Evolutionary conservation across 2,329 filamentous ascomycete genomes (phyloP), one percentile per base, ranked within the genome.

Genomic region (Ceratocystis eucalypticola): DNA sequence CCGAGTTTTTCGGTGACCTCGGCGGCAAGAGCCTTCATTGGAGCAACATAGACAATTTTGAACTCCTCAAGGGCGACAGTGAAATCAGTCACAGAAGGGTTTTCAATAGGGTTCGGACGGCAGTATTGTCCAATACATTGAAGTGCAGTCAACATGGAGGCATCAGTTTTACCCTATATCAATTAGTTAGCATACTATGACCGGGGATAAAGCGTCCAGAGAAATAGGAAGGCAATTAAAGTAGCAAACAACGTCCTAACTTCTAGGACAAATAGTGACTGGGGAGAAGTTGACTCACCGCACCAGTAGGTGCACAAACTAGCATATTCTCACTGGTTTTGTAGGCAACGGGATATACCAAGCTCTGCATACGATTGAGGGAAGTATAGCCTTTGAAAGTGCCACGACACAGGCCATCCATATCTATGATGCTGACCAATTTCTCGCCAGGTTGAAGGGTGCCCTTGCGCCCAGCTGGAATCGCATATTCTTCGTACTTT

Each of bases 291-390:
- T 17, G n/a, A 80, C 83, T 77, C 75, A 83, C 82, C 69, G 92
- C 92, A 84, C 94, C 94, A 65, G 94, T 99, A 3, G 94, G 94
- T 25, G 94, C 94, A 75, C 94, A 99, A 68, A 99, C 95, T 64
- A 99, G 84, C 93, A 99, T 96, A 71, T 99, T 99, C 76, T 99
- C 94, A 72, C 86, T 96, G 1, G 91, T 96, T 74, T 88, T 90
- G 77, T 99, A 97, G 0, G 92, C 94, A 4, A 99, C 90, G 0
- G 91, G 91, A 72, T 96, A 96, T 0, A 97, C 89, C 61, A 99
- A 80, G 74, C 92, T 97, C 77, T 99, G 94, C 95, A 99, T 99
- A 33, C 95, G 88, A 73, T 99, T 99, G 68, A 99, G 82, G 2
- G 88, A 78, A 76, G 92, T 93, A 79, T 99, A 99, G 0, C 92